Conservation (phyloP, 1,284 basidiomycete genomes). For the Macrocybe sp. region DNA sequence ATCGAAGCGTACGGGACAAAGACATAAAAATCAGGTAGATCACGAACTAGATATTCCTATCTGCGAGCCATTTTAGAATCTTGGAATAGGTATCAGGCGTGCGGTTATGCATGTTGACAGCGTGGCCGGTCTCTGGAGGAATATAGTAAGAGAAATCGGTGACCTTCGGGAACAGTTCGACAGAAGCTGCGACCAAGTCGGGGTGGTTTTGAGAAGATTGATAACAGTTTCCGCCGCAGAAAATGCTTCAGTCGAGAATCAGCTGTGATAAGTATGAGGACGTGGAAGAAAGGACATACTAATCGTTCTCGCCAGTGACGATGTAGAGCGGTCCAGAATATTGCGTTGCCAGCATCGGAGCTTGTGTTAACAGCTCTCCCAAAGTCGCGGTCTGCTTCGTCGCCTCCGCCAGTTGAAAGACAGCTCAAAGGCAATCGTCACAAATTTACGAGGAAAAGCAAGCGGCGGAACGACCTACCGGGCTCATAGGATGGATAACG, state of each 20-base stretch:
- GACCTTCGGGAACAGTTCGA: slow-evolving; percentile 13
- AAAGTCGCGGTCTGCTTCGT: slow-evolving; percentile 25
- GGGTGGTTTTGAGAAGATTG: slow-evolving; percentile 4
- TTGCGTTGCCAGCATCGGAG: slow-evolving; percentile 14
- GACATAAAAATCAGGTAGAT: too few relatives aligned
- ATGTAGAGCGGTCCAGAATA: slow-evolving; percentile 30
- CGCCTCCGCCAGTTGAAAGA: slow-evolving; percentile 11
- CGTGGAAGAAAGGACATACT: slow-evolving; percentile 24
- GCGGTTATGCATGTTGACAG: slow-evolving; percentile 16
- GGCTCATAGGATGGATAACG: slow-evolving; percentile 29
- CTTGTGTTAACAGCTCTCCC: slow-evolving; percentile 24
- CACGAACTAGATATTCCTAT: not conserved
- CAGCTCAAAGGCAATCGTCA: not conserved
- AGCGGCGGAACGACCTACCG: slow-evolving; percentile 12
- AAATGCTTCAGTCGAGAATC: slow-evolving; percentile 7
- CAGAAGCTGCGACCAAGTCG: slow-evolving; percentile 9
- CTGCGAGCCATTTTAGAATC: slow-evolving; percentile 9
- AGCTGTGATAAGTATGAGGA: slow-evolving; percentile 4
- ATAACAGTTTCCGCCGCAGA: slow-evolving; percentile 15
- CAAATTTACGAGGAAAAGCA: slow-evolving; percentile 12
- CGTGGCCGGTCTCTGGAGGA: slow-evolving; percentile 17
- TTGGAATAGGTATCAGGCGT: slow-evolving; percentile 9
- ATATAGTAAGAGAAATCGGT: slow-evolving; percentile 13
- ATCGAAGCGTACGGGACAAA: too few relatives aligned
- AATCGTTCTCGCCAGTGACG: slow-evolving; percentile 31